Percentiles rank a stretch among this genome's conserved stretches.
phyloP scores from a whole-genome alignment of 805 yeast species.

The Schizosaccharomyces lindneri region DNA sequence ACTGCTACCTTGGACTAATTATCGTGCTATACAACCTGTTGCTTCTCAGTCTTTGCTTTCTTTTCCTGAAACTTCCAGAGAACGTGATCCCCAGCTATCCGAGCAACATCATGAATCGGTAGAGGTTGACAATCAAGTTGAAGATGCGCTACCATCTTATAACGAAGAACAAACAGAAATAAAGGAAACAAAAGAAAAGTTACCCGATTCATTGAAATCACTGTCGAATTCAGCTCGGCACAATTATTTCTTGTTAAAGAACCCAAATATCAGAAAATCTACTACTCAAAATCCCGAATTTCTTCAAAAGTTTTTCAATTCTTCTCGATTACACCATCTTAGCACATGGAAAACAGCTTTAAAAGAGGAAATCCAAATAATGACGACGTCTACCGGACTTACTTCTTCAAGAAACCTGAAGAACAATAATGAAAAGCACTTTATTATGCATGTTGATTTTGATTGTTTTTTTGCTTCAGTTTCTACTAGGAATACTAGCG shows the following conservation, averaged over 20 bases:
- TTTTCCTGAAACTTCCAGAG: background rate
- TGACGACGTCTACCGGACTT: conserved; percentile 16
- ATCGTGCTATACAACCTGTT: conserved; percentile 24
- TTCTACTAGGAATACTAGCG: conserved; percentile 34
- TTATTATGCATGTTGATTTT: conserved; percentile 62
- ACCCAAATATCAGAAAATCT: conserved; percentile 9
- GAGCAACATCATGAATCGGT: background rate
- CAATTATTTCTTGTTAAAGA: conserved; percentile 4
- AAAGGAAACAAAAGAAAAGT: background rate
- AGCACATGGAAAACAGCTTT: conserved; percentile 68
- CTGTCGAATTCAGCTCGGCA: background rate
- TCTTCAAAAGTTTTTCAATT: conserved; percentile 41
- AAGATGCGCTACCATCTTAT: background rate
- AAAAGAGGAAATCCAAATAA: conserved; percentile 30
- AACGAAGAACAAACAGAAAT: background rate
- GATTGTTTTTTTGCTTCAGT: conserved; percentile 87
- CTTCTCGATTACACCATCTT: conserved; percentile 69
- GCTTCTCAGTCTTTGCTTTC: conserved; percentile 23
- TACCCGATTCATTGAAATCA: background rate
- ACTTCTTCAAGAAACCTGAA: conserved; percentile 5
- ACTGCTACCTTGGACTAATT: conserved; percentile 48
- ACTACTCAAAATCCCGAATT: conserved; percentile 64
- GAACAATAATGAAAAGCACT: conserved; percentile 1
- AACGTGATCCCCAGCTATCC: background rate
- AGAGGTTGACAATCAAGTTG: background rate